These are phyloP conservation scores for Arthroderma sp. DNA, from an alignment of 2,329 filamentous ascomycete genomes.

Conservation along the genomic window DNA sequence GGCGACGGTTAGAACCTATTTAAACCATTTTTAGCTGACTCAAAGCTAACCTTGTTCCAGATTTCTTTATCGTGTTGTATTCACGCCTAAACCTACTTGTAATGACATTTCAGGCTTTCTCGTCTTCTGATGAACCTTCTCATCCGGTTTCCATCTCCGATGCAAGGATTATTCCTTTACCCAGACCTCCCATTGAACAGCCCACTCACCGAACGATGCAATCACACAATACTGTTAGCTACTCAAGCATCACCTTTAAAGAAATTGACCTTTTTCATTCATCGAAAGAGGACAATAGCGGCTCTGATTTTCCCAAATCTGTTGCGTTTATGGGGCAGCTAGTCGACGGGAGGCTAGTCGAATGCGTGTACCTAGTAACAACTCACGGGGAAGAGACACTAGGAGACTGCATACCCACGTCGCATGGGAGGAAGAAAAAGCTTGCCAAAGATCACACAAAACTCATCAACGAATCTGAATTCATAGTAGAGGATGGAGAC, in stretches of 20 bases:
- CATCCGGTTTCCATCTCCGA: slow-evolving; percentile 22
- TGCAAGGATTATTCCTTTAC: slow-evolving; percentile 25
- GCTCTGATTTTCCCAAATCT: background rate
- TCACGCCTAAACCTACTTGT: slow-evolving; percentile 29
- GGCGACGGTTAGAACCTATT: slow-evolving; percentile 22
- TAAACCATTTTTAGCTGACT: background rate
- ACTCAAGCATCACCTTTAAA: background rate
- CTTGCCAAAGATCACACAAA: background rate
- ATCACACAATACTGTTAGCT: background rate
- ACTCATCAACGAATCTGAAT: slow-evolving; percentile 18
- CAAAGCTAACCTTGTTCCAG: slow-evolving; percentile 17
- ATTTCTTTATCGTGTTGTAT: slow-evolving; percentile 29
- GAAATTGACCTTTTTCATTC: background rate
- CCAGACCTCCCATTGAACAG: slow-evolving; percentile 7
- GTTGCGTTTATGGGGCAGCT: slow-evolving; percentile 7
- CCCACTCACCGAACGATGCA: background rate
- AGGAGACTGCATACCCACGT: background rate
- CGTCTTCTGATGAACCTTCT: slow-evolving; percentile 16
- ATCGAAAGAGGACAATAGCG: background rate
- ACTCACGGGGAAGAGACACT: background rate
- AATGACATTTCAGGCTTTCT: slow-evolving; percentile 24
- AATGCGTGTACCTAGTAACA: background rate
- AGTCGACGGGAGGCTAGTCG: background rate
- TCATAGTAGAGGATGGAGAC: slow-evolving; percentile 31
- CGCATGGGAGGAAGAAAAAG: slow-evolving; percentile 1